Base-by-base conservation (phyloP, 768 basidiomycete species). In the Mycena polygramma region DNA sequence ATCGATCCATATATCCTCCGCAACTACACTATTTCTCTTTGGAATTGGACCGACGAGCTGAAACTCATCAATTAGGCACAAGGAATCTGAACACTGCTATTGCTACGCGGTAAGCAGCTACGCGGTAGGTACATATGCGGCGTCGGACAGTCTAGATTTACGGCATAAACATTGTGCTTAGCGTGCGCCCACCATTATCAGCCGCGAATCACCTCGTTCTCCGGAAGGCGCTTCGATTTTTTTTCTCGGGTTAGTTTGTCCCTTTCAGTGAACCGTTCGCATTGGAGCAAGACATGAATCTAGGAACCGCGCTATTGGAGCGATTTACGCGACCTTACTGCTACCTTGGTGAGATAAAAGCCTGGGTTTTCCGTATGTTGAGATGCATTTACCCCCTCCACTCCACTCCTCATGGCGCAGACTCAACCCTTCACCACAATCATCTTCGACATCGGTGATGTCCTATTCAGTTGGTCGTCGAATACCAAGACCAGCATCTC, bases 391-490 rank as follows among this genome's bases (percentile, higher is more conserved):
- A 1, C 1, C 15, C 5, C 26, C 11, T n/a, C n/a, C n/a, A n/a
- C n/a, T n/a, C n/a, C 41, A 22, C 35, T 30, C 61, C 24, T 57
- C 61, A 69, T 69, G 68, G 57, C 61, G 5, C 37, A 52, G 37
- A 59, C 51, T 30, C 39, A 39, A 61, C 17, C 46, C 36, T 69
- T 69, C 70, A 78, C 80, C 43, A 79, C 83, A 13, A 77, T 88
- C 71, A 83, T 89, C 73, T 84, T 88, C 75, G 88, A 89, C 75
- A 79, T 89, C 39, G 87, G 88, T 22, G 88, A 88, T 73, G 88
- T 89, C 9, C 80, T 89, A 55, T 88, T 89, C 77, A 82, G 80
- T 49, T 90, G 88, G 88, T 88, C 87, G 13, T 71, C 85, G 1
- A 70, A 82, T 20, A 86, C 86, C 1, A 82, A 79, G 65, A 86